Conservation (phyloP, 768 basidiomycete genomes). For the Amanita pseudoporphyria region DNA sequence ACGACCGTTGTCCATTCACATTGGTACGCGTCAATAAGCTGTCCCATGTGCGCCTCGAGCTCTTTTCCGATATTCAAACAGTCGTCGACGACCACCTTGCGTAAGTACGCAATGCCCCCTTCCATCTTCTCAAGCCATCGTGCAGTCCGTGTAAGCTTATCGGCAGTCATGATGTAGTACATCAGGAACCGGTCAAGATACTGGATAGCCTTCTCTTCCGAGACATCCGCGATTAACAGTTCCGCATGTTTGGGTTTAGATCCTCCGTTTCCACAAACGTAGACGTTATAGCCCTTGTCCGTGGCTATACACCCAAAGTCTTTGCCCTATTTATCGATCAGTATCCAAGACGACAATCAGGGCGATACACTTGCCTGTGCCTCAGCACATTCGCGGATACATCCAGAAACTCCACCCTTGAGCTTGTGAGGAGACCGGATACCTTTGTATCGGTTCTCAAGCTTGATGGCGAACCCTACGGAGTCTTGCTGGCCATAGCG, state of each 20-base stretch:
- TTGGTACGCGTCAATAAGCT: slow-evolving; percentile 53
- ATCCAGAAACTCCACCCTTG: slow-evolving; percentile 71
- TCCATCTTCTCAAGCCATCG: slow-evolving; percentile 67
- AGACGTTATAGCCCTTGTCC: slow-evolving; percentile 76
- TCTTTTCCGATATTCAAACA: slow-evolving; percentile 64
- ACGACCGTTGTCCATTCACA: slow-evolving; percentile 68
- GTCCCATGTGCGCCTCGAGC: slow-evolving; percentile 56
- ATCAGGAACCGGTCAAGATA: slow-evolving; percentile 59
- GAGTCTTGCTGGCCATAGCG: slow-evolving; percentile 69
- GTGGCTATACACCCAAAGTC: slow-evolving; percentile 75
- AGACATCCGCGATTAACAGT: slow-evolving; percentile 58
- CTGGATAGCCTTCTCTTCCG: slow-evolving; percentile 44
- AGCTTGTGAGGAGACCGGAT: slow-evolving; percentile 64
- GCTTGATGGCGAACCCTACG: slow-evolving; percentile 60
- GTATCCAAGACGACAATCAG: background rate
- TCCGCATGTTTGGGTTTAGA: slow-evolving; percentile 51
- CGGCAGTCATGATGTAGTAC: slow-evolving; percentile 66
- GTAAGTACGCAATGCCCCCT: slow-evolving; percentile 58
- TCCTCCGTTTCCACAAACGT: slow-evolving; percentile 66
- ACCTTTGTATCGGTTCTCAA: slow-evolving; percentile 67
- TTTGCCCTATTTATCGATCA: slow-evolving; percentile 13
- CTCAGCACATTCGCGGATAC: slow-evolving; percentile 70
- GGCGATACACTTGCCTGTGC: slow-evolving; percentile 33
- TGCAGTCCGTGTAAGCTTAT: slow-evolving; percentile 62
- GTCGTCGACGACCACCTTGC: slow-evolving; percentile 57